These are phyloP conservation scores for Ormosia semicastrata DNA, from an alignment of 306 rosid genomes.

Conservation along the genomic window DNA sequence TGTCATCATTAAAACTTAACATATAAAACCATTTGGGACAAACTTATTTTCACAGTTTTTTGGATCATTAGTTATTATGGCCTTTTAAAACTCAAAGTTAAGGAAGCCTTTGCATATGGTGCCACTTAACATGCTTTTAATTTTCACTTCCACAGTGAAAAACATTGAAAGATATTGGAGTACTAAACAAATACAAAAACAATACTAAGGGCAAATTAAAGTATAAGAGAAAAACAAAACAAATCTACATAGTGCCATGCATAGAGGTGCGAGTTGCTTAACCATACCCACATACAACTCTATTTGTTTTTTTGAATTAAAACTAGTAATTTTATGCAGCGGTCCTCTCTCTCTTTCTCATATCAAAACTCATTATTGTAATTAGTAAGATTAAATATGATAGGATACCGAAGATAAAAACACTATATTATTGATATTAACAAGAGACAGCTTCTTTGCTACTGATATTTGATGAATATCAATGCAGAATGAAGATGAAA, in stretches of 20 bases:
- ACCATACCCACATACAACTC: conserved; percentile 64
- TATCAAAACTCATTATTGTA: conserved; percentile 27
- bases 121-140: neutral
- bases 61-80: too few species aligned
- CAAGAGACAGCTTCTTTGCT: too few species aligned
- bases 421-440: too few species aligned
- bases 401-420: too few species aligned
- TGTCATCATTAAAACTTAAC: too few species aligned
- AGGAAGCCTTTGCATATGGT: conserved; percentile 25
- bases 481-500: too few species aligned
- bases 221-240: conserved; percentile 28
- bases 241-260: conserved; percentile 46
- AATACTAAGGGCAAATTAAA: conserved; percentile 12
- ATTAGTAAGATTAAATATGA: conserved; percentile 33
- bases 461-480: too few species aligned
- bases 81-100: conserved; percentile 23
- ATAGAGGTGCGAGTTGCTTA: conserved; percentile 61
- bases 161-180: conserved; percentile 31
- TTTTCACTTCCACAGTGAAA: conserved; percentile 2
- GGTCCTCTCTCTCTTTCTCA: conserved; percentile 36
- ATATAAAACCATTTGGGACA: too few species aligned
- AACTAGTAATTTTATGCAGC: conserved; percentile 40
- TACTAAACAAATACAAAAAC: conserved; percentile 28
- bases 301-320: conserved; percentile 36
- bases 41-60: too few species aligned